These are phyloP conservation scores for Panaeolus cyanescens DNA, from an alignment of 768 basidiomycete genomes.

Conservation along the genomic window DNA sequence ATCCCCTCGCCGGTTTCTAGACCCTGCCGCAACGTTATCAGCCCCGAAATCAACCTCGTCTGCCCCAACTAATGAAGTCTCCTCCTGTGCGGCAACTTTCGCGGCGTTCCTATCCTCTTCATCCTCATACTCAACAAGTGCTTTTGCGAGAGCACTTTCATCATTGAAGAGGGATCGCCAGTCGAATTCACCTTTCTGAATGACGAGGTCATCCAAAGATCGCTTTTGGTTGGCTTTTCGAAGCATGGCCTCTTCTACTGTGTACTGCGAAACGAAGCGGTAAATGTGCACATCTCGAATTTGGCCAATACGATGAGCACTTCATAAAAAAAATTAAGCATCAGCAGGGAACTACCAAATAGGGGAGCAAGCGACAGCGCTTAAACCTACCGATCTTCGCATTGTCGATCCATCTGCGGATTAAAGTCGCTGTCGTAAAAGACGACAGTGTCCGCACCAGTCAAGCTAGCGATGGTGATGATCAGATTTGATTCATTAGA, in stretches of 20 bases:
- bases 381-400: constrained; percentile 79
- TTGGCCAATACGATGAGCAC: constrained; percentile 98
- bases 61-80: constrained; percentile 69
- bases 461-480: constrained; percentile 51
- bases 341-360: not conserved
- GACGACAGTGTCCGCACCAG: constrained; percentile 92
- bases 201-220: constrained; percentile 85
- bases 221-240: constrained; percentile 98
- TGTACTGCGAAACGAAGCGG: constrained; percentile 86
- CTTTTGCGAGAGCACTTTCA: constrained; percentile 64
- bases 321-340: constrained; percentile 22
- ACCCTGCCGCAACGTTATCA: constrained; percentile 7
- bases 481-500: constrained; percentile 17
- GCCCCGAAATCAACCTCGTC: constrained; percentile 78
- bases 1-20: not conserved
- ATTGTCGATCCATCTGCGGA: constrained; percentile 97
- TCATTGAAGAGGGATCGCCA: constrained; percentile 85
- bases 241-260: constrained; percentile 95
- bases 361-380: not conserved
- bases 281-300: constrained; percentile 96
- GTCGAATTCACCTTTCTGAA: constrained; percentile 93
- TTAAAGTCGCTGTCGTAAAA: constrained; percentile 98
- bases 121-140: constrained; percentile 86
- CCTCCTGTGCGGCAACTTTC: constrained; percentile 72
- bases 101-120: constrained; percentile 86